phyloP scores from a whole-genome alignment of 2,329 filamentous ascomycete species.

The Arthroderma uncinatum region DNA sequence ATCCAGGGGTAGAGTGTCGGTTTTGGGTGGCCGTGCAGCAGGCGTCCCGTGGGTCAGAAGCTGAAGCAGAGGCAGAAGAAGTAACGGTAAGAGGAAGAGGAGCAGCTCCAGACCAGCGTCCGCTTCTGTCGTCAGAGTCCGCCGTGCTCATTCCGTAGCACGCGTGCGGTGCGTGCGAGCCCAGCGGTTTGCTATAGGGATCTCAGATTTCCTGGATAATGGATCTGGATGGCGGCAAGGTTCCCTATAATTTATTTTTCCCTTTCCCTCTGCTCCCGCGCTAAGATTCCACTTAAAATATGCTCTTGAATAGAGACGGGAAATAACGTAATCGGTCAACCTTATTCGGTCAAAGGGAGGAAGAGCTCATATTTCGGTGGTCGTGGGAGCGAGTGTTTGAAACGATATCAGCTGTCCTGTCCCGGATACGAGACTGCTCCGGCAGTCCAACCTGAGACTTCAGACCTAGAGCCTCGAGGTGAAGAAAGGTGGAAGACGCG shows the following conservation, averaged over 20 bases:
- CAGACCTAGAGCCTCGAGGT: no score
- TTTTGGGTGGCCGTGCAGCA: neutral
- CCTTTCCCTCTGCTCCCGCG: neutral
- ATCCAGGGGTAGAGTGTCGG: conserved; percentile 1
- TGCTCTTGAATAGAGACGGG: neutral
- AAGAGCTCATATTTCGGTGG: neutral
- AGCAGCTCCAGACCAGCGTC: conserved; percentile 3
- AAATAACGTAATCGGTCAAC: conserved; percentile 6
- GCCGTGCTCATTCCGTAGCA: conserved; percentile 1
- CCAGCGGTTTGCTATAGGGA: neutral
- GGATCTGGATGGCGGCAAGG: conserved; percentile 1
- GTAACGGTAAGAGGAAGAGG: neutral
- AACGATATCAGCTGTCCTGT: neutral
- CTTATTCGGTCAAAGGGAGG: neutral
- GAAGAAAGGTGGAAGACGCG: no score
- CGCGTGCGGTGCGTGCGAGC: conserved; percentile 3
- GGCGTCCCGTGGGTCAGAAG: conserved; percentile 1
- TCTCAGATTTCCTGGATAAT: neutral
- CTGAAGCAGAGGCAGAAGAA: neutral
- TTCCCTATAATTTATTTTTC: neutral
- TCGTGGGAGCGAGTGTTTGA: neutral
- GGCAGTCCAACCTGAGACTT: no score
- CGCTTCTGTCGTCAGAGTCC: neutral
- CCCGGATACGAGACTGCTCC: neutral
- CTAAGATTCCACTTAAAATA: conserved; percentile 3